These are phyloP conservation scores for Primulina huaijiensis DNA, from an alignment of 257 asterid species.

Conservation along the genomic window DNA sequence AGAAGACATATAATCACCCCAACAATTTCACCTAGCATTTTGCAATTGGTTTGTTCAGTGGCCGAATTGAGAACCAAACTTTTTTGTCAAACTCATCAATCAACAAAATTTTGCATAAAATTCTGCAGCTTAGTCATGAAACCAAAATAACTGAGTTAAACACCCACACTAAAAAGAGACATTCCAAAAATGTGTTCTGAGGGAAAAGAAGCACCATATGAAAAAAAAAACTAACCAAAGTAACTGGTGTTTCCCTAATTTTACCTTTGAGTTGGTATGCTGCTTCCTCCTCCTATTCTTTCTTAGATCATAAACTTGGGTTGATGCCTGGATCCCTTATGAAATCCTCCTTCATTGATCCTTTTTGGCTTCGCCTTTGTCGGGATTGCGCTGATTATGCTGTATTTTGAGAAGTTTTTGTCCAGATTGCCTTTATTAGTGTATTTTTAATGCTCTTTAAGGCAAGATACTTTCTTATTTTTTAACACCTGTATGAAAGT, in stretches of 20 bases:
- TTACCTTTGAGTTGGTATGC: background rate
- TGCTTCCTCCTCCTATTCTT: background rate
- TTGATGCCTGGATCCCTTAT: background rate
- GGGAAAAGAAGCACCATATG: background rate
- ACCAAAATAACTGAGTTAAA: too few relatives aligned
- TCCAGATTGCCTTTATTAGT: background rate
- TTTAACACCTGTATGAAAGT: too few relatives aligned
- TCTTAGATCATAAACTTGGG: background rate
- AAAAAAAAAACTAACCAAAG: background rate
- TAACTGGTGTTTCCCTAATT: background rate
- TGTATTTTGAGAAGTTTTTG: background rate
- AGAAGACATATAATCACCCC: too few relatives aligned
- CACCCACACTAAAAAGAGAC: background rate
- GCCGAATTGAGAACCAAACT: too few relatives aligned
- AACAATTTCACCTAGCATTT: too few relatives aligned
- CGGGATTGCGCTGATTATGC: background rate
- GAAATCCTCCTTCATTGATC: background rate
- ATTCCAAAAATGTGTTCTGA: background rate
- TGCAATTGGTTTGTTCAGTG: too few relatives aligned
- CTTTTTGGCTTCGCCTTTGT: background rate
- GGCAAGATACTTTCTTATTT: background rate
- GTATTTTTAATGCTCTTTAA: background rate
- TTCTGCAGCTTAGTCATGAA: too few relatives aligned
- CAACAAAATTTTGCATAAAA: too few relatives aligned
- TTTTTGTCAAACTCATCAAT: too few relatives aligned